Evolutionary conservation across 2,329 filamentous ascomycete genomes (phyloP).

Genomic region (Trichoderma lentiforme): DNA sequence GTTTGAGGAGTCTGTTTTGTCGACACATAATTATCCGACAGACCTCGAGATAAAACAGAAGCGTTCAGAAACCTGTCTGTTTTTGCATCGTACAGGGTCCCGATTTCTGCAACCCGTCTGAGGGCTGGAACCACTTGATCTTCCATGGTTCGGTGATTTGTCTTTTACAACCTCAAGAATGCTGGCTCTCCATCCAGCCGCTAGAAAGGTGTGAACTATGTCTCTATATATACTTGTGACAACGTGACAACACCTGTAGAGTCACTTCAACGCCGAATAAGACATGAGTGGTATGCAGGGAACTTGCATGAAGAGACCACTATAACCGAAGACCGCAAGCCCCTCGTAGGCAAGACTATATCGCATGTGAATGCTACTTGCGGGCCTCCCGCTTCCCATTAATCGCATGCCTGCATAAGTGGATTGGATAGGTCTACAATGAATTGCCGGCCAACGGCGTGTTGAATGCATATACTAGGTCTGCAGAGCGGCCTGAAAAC

Average conservation of each 20-base stretch:
- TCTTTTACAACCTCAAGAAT: not conserved
- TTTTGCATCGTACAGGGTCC: slow-evolving; percentile 22
- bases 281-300: not conserved
- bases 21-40: not conserved
- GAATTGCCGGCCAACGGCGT: not conserved
- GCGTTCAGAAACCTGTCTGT: slow-evolving; percentile 17
- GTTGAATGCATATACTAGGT: not conserved
- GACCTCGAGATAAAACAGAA: not conserved
- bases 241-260: not conserved
- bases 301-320: not conserved
- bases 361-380: not conserved
- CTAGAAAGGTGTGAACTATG: not conserved
- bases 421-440: not conserved
- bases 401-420: not conserved
- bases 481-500: not conserved
- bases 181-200: not conserved
- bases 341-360: not conserved
- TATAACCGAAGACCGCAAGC: not conserved
- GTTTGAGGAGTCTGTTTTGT: not conserved
- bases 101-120: slow-evolving; percentile 15
- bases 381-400: not conserved
- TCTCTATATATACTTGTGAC: not conserved
- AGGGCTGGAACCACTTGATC: slow-evolving; percentile 6
- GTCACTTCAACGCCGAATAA: not conserved
- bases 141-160: slow-evolving; percentile 3